phyloP scores from a whole-genome alignment of 2,329 filamentous ascomycete species.

The Metarhizium anisopliae region DNA sequence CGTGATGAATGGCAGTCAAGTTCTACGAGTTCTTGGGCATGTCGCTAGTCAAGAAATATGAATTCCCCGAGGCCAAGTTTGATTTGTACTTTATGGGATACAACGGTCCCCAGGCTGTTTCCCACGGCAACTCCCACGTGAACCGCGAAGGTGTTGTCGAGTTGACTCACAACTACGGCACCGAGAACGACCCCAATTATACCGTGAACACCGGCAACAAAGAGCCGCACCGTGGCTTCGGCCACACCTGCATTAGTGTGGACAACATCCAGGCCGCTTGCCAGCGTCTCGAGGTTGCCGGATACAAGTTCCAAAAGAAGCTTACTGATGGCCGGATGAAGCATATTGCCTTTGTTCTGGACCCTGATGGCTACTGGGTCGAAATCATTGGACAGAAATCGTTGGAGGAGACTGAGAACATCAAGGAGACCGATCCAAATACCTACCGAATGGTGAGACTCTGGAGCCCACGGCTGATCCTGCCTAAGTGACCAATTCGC shows the following conservation, averaged over 20 bases:
- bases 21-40: constrained; percentile 94
- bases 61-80: constrained; percentile 83
- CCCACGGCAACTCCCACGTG: constrained; percentile 59
- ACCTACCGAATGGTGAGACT: constrained; percentile 61
- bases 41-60: constrained; percentile 70
- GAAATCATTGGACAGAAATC: constrained; percentile 69
- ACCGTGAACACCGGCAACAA: constrained; percentile 80
- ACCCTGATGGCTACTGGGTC: constrained; percentile 83
- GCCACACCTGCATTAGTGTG: constrained; percentile 76
- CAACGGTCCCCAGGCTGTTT: constrained; percentile 66
- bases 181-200: constrained; percentile 74
- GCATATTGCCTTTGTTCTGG: constrained; percentile 81
- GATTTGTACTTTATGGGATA: constrained; percentile 94
- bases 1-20: constrained; percentile 47
- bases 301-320: constrained; percentile 94
- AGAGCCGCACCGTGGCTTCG: constrained; percentile 78
- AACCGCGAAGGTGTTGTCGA: constrained; percentile 89
- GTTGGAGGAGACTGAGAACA: constrained; percentile 61
- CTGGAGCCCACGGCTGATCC: no score
- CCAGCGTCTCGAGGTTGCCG: constrained; percentile 78
- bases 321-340: constrained; percentile 80
- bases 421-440: constrained; percentile 61
- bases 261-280: constrained; percentile 86
- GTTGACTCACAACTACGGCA: constrained; percentile 78
- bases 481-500: no score